phyloP scores from a whole-genome alignment of 2,329 filamentous ascomycete species.

The Neonectria punicea region DNA sequence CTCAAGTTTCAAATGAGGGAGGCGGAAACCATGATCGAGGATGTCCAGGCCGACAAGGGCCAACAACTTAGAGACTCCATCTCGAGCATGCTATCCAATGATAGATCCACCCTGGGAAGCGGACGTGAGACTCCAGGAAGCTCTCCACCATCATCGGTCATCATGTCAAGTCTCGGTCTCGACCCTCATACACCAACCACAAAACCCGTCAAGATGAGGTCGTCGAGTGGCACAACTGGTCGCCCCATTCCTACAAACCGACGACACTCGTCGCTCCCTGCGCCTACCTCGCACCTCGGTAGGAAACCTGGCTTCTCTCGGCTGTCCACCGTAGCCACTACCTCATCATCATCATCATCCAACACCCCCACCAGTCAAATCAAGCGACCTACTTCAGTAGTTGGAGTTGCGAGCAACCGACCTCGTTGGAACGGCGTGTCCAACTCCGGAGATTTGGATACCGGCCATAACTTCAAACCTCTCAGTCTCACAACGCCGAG shows the following conservation, averaged over 20 bases:
- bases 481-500: constrained; percentile 69
- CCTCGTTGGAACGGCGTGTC: constrained; percentile 79
- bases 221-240: constrained; percentile 58
- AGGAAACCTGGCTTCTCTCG: constrained; percentile 57
- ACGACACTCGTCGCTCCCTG: constrained; percentile 61
- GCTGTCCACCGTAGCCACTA: constrained; percentile 59
- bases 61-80: constrained; percentile 91
- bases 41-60: constrained; percentile 72
- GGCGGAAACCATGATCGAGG: constrained; percentile 79
- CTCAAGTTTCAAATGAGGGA: constrained; percentile 81
- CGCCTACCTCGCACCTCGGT: constrained; percentile 52
- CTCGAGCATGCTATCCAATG: constrained; percentile 89
- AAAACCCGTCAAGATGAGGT: constrained; percentile 57
- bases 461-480: constrained; percentile 76
- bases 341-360: constrained; percentile 62
- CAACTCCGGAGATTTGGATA: constrained; percentile 70
- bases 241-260: constrained; percentile 58
- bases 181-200: constrained; percentile 58
- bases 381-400: constrained; percentile 57
- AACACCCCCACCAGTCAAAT: constrained; percentile 51
- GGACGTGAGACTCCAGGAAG: constrained; percentile 77
- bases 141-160: constrained; percentile 70
- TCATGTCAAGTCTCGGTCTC: constrained; percentile 66
- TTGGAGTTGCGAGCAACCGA: constrained; percentile 62
- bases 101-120: constrained; percentile 77